Evolutionary conservation across 2,329 filamentous ascomycete genomes (phyloP).

Genomic region (Coniella lustricola): DNA sequence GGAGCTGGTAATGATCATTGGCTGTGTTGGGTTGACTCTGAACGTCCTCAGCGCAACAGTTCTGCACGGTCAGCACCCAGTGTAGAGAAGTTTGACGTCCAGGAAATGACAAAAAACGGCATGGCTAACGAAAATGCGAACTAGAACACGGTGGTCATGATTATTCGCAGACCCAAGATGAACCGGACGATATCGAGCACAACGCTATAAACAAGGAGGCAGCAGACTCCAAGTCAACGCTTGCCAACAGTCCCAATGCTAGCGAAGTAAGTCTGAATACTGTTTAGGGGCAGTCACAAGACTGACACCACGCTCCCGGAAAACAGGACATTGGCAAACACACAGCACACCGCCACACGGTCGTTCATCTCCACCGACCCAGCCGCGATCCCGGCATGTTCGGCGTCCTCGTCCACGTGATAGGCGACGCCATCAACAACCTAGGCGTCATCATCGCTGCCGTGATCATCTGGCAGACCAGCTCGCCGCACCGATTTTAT

Average conservation of each 20-base stretch:
- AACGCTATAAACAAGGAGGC: conserved; percentile 15
- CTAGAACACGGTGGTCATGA: conserved; percentile 33
- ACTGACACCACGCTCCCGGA: neutral
- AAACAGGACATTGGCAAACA: conserved; percentile 31
- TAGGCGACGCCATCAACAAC: conserved; percentile 71
- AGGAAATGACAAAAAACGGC: too few species aligned
- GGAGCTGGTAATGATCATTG: conserved; percentile 60
- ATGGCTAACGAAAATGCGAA: conserved; percentile 12
- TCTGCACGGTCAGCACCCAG: conserved; percentile 47
- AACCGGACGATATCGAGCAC: conserved; percentile 19
- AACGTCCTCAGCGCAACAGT: conserved; percentile 62
- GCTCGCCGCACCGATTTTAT: conserved; percentile 55
- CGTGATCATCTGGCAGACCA: conserved; percentile 59
- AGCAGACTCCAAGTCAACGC: neutral
- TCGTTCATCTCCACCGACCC: conserved; percentile 24
- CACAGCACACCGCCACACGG: conserved; percentile 42
- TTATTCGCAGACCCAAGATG: conserved; percentile 25
- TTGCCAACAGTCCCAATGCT: neutral
- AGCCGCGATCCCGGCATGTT: conserved; percentile 62
- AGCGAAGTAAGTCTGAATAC: neutral
- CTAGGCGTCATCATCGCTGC: conserved; percentile 66
- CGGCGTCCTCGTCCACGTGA: conserved; percentile 62
- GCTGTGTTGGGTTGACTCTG: conserved; percentile 56
- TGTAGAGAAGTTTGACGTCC: too few species aligned
- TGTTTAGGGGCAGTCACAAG: neutral